phyloP scores from a whole-genome alignment of 371 early-diverging fungal genomes.

The Mortierella polycephala region DNA sequence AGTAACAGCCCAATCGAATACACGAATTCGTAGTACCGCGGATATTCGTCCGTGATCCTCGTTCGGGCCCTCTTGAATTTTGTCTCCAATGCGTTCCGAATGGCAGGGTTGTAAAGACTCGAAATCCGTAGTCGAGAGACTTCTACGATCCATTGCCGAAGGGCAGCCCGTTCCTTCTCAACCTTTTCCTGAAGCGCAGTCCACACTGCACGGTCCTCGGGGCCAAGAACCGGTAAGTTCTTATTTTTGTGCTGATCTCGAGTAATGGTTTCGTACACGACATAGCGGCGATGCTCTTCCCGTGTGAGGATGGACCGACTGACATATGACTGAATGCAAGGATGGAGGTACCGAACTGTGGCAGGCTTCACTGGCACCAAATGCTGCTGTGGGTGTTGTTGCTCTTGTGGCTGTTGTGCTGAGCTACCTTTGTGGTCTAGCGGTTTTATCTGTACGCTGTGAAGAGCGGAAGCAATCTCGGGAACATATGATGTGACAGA shows the following conservation, averaged over 20 bases:
- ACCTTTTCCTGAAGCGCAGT: conserved; percentile 27
- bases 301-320: conserved; percentile 34
- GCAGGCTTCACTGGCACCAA: conserved; percentile 8
- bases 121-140: conserved; percentile 16
- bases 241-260: conserved; percentile 11
- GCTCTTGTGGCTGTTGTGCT: conserved; percentile 5
- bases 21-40: conserved; percentile 42
- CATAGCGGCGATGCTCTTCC: conserved; percentile 40
- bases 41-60: conserved; percentile 40
- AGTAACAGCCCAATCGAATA: conserved; percentile 36
- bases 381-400: conserved; percentile 9
- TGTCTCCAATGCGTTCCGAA: conserved; percentile 26
- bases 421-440: background rate
- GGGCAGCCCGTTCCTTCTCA: conserved; percentile 30
- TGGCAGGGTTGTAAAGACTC: conserved; percentile 22
- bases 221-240: conserved; percentile 9
- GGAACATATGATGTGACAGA: conserved; percentile 35
- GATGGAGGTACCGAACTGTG: conserved; percentile 16
- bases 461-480: conserved; percentile 17
- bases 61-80: conserved; percentile 30
- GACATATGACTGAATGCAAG: conserved; percentile 32
- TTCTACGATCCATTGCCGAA: conserved; percentile 38
- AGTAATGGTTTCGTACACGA: conserved; percentile 32
- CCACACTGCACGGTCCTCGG: conserved; percentile 32
- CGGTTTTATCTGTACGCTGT: conserved; percentile 3